These are phyloP conservation scores for Sungouiozyma intestinalis DNA, from an alignment of 805 yeast species.

Conservation along the genomic window DNA sequence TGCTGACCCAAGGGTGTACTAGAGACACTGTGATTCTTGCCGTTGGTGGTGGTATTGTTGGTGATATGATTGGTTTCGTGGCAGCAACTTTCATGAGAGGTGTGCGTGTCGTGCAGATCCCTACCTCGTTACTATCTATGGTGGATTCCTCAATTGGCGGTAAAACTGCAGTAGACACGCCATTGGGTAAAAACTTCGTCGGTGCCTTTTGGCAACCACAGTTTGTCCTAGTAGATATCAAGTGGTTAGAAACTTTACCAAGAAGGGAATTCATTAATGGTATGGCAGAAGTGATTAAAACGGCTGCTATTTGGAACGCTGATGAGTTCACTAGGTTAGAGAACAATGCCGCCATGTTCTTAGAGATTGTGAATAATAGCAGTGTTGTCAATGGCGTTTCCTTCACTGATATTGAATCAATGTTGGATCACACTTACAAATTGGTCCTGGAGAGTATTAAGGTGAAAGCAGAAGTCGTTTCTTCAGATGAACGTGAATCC, in stretches of 20 bases:
- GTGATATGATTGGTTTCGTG: conserved; percentile 97
- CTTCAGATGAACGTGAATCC: conserved; percentile 90
- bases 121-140: conserved; percentile 91
- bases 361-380: conserved; percentile 47
- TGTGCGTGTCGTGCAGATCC: conserved; percentile 84
- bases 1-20: conserved; percentile 77
- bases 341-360: conserved; percentile 55
- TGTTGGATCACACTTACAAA: conserved; percentile 63
- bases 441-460: conserved; percentile 76
- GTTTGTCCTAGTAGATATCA: conserved; percentile 77
- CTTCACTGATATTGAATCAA: conserved; percentile 54
- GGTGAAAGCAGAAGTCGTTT: conserved; percentile 90
- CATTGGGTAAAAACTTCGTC: conserved; percentile 86
- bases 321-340: conserved; percentile 80
- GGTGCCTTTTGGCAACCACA: conserved; percentile 98
- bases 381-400: conserved; percentile 24
- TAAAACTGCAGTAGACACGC: conserved; percentile 95
- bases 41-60: conserved; percentile 96
- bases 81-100: conserved; percentile 99
- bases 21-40: conserved; percentile 92
- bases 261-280: conserved; percentile 93
- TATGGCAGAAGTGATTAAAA: conserved; percentile 95
- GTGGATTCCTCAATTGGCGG: conserved; percentile 98
- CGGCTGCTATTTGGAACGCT: conserved; percentile 97
- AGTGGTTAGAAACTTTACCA: conserved; percentile 80